Evolutionary conservation across 768 basidiomycete genomes (phyloP).

Genomic region (Nevesoporus exiguus): DNA sequence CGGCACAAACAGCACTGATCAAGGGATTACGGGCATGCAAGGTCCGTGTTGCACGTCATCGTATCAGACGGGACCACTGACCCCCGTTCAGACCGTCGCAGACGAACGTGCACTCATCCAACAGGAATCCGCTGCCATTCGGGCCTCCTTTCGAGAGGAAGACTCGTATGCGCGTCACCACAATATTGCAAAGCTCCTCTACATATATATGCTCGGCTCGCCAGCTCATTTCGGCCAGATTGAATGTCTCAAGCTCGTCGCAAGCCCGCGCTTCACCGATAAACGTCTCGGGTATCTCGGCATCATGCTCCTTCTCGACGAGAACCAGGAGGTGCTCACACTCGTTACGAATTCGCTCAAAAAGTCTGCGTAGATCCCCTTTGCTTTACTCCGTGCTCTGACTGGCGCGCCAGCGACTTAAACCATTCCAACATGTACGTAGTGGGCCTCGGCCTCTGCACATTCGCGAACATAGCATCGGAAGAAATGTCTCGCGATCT

Average conservation of each 20-base stretch:
- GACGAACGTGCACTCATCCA: conserved; percentile 97
- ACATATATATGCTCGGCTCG: conserved; percentile 98
- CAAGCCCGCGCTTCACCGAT: conserved; percentile 92
- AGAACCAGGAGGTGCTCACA: conserved; percentile 96
- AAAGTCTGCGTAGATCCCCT: conserved; percentile 54
- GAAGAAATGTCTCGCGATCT: conserved; percentile 99
- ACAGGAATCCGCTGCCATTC: conserved; percentile 95
- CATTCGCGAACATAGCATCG: conserved; percentile 97
- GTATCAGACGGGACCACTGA: conserved; percentile 17
- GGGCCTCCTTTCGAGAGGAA: conserved; percentile 96
- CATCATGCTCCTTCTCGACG: conserved; percentile 95
- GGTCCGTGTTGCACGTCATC: conserved; percentile 42
- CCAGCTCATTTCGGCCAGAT: conserved; percentile 99
- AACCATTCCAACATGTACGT: conserved; percentile 99
- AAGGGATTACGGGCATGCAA: conserved; percentile 98
- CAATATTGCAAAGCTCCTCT: conserved; percentile 96
- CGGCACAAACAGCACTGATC: conserved; percentile 70
- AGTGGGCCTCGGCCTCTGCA: conserved; percentile 94
- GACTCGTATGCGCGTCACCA: conserved; percentile 94
- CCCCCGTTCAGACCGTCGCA: conserved; percentile 74
- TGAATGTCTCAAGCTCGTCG: conserved; percentile 92
- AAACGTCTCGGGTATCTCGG: conserved; percentile 96
- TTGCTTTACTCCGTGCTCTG: conserved; percentile 5
- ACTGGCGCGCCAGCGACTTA: conserved; percentile 71
- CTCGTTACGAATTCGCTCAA: conserved; percentile 97